Percentiles rank a stretch among this genome's conserved stretches.
Conservation (phyloP, 2,329 filamentous ascomycete species). For the Thielaviopsis cerberus region DNA sequence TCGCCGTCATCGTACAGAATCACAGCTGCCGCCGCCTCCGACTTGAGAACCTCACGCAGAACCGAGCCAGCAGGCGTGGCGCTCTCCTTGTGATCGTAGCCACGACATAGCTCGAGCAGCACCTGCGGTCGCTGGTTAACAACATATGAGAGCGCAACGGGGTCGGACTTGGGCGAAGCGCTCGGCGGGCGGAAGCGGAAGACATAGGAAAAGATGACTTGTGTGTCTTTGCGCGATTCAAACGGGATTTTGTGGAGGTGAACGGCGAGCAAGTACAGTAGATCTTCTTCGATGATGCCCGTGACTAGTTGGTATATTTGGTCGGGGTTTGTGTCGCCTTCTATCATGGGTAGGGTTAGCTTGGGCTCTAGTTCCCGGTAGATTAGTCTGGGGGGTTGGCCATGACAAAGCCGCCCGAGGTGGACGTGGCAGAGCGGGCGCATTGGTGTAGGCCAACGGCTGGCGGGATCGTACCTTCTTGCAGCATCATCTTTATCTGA, state of each 20-base stretch:
- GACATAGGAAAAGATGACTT: constrained; percentile 88
- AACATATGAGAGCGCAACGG: constrained; percentile 73
- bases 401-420: too few species aligned
- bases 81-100: constrained; percentile 79
- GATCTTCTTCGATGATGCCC: constrained; percentile 71
- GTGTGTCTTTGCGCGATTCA: constrained; percentile 87
- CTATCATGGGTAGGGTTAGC: constrained; percentile 25
- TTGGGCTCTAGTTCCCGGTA: too few species aligned
- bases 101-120: constrained; percentile 69
- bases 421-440: too few species aligned
- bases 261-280: constrained; percentile 66
- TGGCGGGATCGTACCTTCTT: constrained; percentile 49
- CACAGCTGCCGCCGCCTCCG: constrained; percentile 74
- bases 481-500: constrained; percentile 83
- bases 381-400: too few species aligned
- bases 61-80: constrained; percentile 82
- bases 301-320: constrained; percentile 74
- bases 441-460: too few species aligned
- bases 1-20: constrained; percentile 82
- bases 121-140: constrained; percentile 74
- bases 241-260: constrained; percentile 77
- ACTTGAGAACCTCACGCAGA: constrained; percentile 71
- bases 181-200: constrained; percentile 69
- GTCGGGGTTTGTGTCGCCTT: constrained; percentile 70
- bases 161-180: constrained; percentile 50